phyloP scores from a whole-genome alignment of 768 basidiomycete species.

The Pulveroboletus sp. region DNA sequence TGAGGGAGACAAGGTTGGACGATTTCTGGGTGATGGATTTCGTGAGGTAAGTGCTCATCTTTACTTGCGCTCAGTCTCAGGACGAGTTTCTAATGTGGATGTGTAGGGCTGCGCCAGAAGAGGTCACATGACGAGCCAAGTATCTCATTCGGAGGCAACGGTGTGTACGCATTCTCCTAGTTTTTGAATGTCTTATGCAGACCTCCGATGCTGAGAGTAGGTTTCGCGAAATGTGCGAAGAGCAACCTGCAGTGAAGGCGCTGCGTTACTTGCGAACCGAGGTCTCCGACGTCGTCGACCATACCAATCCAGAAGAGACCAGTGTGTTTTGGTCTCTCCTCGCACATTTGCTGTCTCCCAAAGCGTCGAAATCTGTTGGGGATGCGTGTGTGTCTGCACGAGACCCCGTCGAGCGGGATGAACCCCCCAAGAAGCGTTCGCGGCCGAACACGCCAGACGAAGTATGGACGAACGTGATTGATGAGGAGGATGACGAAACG shows the following conservation, averaged over 20 bases:
- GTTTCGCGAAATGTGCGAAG: conserved; percentile 80
- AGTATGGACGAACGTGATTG: conserved; percentile 41
- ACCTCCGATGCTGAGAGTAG: conserved; percentile 36
- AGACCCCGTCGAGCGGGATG: conserved; percentile 21
- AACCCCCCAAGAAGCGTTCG: conserved; percentile 44
- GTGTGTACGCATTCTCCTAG: conserved; percentile 41
- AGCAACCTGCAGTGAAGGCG: conserved; percentile 53
- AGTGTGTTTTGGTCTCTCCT: conserved; percentile 62
- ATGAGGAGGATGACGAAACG: conserved; percentile 26
- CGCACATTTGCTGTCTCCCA: conserved; percentile 53
- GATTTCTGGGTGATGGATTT: conserved; percentile 79
- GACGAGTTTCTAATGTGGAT: background rate
- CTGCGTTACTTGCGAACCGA: conserved; percentile 67
- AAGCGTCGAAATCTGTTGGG: conserved; percentile 5
- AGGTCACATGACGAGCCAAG: conserved; percentile 59
- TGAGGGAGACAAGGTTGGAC: conserved; percentile 51
- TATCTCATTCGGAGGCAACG: conserved; percentile 69
- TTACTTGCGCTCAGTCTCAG: background rate
- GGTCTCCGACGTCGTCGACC: conserved; percentile 70
- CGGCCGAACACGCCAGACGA: conserved; percentile 42
- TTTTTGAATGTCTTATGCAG: background rate
- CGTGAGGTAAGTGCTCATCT: conserved; percentile 53
- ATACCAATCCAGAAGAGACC: conserved; percentile 57
- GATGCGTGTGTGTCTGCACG: background rate
- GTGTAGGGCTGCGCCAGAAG: conserved; percentile 55